Conservation (phyloP, 345 rosid species). For the Trapa bicornis region DNA sequence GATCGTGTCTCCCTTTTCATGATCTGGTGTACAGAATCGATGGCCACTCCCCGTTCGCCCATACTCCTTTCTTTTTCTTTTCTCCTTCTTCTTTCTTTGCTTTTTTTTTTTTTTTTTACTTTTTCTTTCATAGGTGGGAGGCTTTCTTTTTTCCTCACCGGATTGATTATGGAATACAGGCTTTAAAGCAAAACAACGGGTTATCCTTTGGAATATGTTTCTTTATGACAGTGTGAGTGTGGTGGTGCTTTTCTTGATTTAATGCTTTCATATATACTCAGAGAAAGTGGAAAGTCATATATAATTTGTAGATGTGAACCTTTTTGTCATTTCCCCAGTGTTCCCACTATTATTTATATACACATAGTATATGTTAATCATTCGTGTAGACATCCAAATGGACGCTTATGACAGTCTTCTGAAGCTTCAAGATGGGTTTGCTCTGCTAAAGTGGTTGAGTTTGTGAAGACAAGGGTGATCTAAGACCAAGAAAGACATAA, state of each 20-base stretch:
- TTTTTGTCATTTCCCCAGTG: constrained; percentile 7
- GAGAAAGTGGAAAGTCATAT: constrained; percentile 4
- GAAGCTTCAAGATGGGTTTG: neutral
- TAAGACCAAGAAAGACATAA: neutral
- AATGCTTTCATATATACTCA: neutral
- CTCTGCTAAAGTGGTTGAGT: neutral
- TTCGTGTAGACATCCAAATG: neutral
- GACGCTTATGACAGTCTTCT: neutral
- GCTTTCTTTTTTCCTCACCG: constrained; percentile 4
- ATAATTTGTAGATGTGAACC: constrained; percentile 5
- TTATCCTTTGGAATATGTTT: constrained; percentile 6
- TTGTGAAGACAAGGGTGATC: neutral
- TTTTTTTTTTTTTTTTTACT: neutral
- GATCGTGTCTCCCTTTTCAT: constrained; percentile 5
- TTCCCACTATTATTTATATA: neutral
- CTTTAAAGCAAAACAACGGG: neutral
- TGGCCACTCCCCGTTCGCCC: neutral
- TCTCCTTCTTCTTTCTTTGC: constrained; percentile 1
- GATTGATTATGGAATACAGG: constrained; percentile 7
- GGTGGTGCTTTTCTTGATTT: neutral
- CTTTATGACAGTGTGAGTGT: constrained; percentile 3
- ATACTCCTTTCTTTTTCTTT: neutral
- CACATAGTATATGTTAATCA: neutral
- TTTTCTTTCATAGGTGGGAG: constrained; percentile 2
- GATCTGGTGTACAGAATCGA: constrained; percentile 8